Evolutionary conservation across 2,329 filamentous ascomycete genomes (phyloP).

Genomic region (Sporothrix phasma): DNA sequence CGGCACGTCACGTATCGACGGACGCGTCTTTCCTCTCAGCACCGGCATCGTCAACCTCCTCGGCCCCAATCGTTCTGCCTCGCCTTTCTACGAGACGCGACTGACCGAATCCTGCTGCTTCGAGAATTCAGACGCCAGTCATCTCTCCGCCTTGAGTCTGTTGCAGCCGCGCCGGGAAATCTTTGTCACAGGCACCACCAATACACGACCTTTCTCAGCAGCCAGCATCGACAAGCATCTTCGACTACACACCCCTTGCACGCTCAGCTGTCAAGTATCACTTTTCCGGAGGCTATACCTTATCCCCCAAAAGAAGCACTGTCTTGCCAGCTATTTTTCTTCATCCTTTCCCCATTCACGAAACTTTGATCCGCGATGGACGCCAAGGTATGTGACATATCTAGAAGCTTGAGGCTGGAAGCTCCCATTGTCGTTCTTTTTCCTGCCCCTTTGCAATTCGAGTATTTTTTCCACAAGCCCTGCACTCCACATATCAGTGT

Average conservation of each 20-base stretch:
- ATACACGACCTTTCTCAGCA: background rate
- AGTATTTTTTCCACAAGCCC: no score
- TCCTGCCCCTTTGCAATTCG: no score
- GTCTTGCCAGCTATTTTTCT: constrained; percentile 5
- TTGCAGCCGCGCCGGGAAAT: background rate
- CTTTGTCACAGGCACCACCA: background rate
- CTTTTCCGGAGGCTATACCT: background rate
- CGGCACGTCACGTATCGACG: background rate
- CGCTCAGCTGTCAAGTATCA: background rate
- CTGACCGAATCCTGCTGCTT: background rate
- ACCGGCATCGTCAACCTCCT: background rate
- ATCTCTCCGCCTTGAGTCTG: background rate
- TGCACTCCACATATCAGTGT: no score
- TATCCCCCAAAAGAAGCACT: background rate
- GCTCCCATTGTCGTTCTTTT: no score
- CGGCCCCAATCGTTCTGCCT: background rate
- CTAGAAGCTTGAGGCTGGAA: no score
- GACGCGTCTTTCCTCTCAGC: background rate
- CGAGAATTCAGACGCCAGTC: background rate
- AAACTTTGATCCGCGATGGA: background rate
- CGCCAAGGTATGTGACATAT: constrained; percentile 5
- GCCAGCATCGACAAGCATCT: background rate
- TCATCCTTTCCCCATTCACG: background rate
- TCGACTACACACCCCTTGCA: background rate
- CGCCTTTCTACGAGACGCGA: background rate